Evolutionary conservation across 225 moss, liverwort and hornwort species (phyloP).

Genomic region (Takakia lepidozioides): DNA sequence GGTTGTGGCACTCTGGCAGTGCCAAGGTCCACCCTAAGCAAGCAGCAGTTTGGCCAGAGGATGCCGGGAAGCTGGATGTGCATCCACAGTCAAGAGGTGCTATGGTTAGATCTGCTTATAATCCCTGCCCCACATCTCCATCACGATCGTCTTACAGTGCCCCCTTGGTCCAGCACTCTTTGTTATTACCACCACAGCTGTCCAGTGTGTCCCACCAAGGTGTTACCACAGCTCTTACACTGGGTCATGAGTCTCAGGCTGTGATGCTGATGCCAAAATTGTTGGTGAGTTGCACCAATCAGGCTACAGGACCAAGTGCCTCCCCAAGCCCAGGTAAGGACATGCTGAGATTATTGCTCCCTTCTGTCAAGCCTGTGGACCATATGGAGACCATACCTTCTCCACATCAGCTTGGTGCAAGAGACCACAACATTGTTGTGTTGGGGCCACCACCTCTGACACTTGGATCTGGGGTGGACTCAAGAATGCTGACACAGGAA

Average conservation of each 20-base stretch:
- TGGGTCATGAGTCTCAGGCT: too few species aligned
- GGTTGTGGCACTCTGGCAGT: too few species aligned
- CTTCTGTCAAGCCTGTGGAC: constrained; percentile 6
- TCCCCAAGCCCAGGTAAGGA: neutral
- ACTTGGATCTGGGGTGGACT: neutral
- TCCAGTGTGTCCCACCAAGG: too few species aligned
- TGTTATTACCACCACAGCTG: too few species aligned
- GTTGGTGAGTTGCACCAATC: too few species aligned
- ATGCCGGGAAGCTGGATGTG: neutral
- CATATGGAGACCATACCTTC: neutral
- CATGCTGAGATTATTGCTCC: constrained; percentile 5
- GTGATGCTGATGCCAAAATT: too few species aligned
- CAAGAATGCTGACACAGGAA: neutral
- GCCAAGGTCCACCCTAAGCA: constrained; percentile 1
- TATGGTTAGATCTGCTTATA: neutral
- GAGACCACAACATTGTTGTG: neutral
- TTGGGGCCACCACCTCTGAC: neutral
- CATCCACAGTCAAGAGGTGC: neutral
- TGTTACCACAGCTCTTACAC: too few species aligned
- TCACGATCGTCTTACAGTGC: too few species aligned
- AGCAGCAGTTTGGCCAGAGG: constrained; percentile 6
- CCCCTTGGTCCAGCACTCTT: too few species aligned
- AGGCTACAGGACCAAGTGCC: too few species aligned
- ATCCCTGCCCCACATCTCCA: neutral
- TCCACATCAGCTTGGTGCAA: neutral